Evolutionary conservation across 1,284 basidiomycete species (phyloP), one percentile per base, ranked within the genome.

Genomic region (Phellinidium pouzarii): DNA sequence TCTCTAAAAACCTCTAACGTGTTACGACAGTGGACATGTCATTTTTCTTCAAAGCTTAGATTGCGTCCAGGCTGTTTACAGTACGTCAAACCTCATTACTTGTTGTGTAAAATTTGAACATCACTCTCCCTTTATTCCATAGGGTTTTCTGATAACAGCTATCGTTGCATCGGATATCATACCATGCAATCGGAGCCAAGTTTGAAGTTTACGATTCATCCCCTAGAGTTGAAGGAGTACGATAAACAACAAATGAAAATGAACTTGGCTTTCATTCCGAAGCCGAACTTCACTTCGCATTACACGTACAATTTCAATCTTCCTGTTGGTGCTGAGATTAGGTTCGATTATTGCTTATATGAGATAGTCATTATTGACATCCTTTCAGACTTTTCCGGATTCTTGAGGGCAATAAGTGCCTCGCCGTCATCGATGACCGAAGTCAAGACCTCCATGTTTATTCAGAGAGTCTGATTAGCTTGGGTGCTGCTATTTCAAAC

Each of bases 161-260:
- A 50, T 29, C 48, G 43, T 20, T 29, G 14, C 19, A 9, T 20
- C 8, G 50, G 50, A 5, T 27, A 6, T 6, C 45, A 48, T 22
- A 51, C 59, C 5, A 58, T 47, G 0, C 61, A 53, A 23, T 43
- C 62, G 46, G 64, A 65, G 1, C 62, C 69, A n/a, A 44, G 51
- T 25, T 38, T 62, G 0, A 45, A 64, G 25, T 72, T 73, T 52
- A 68, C 63, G 0, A 58, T 78, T 0, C 63, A 71, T 48, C 20
- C 61, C 0, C 58, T 80, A 43, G 63, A 68, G 4, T 56, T 80
- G 9, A 69, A 69, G 0, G 60, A 67, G 3, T 65, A 72, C 5
- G 71, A 79, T 56, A 65, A 66, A 37, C 72, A 79, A 0, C 60
- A 61, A 0, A 50, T 76, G 49, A 72, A 73, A 57, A 45, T 74